Evolutionary conservation across 148 eudicot species (phyloP), one percentile per base, ranked within the genome.

Genomic region (Tetragonia tetragonoides): DNA sequence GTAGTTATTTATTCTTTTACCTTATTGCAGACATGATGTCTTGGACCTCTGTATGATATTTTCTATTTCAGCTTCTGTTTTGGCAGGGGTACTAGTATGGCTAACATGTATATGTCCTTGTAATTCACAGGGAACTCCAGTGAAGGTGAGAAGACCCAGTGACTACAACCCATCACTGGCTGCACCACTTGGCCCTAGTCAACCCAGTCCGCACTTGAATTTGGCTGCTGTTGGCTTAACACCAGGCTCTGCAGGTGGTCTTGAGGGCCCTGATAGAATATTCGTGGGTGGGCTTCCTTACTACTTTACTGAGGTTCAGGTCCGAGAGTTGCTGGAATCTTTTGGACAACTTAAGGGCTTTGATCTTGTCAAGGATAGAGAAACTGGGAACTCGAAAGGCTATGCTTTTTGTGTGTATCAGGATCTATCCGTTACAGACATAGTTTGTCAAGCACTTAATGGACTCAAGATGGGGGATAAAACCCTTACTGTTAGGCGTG

Each of bases 401-500:
- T 95, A 95, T 89, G 99, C 99, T 41, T 95, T 95, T 83, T 95
- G 99, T 76, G 98, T 95, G 66, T 95, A 95, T 77, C 87, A 89
- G 77, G 98, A 95, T 77, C 81, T 88, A 0, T 79, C 91, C 7
- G 97, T 93, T 78, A 91, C 99, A 0, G 97, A 93, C 81, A 88
- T 91, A 77, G 99, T 92, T 76, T 95, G 99, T 86, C 95, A 91
- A 74, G 97, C 99, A 68, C 86, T 95, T 6, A 93, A 93, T 83
- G 99, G 97, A 80, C 93, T 95, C 53, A 93, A 90, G 71, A 95
- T 95, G 99, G 99, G 99, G 28, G 98, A 93, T 79, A 95, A 87
- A 80, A 86, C 88, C 68, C 97, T 95, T 46, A 95, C 99, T 64
- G 99, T 95, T 28, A 87, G 97, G 81, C 97, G 99, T 80, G 99